These are phyloP conservation scores for Suillus weaverae DNA, from an alignment of 768 basidiomycete genomes.

Conservation along the genomic window DNA sequence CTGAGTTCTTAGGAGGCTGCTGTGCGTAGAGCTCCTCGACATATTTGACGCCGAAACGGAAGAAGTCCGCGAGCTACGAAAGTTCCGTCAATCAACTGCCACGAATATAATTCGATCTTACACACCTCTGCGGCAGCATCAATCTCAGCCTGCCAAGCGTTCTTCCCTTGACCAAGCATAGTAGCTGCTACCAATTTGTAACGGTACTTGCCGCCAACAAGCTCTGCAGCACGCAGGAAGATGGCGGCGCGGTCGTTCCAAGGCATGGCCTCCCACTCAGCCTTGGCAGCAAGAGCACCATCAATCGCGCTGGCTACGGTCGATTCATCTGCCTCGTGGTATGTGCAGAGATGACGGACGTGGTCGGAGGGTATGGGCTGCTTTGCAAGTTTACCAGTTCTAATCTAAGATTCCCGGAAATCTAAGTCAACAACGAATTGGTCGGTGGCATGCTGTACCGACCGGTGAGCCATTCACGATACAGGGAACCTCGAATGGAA, in stretches of 20 bases:
- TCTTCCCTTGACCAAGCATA: conserved; percentile 98
- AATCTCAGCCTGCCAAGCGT: conserved; percentile 99
- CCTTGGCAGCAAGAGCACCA: conserved; percentile 83
- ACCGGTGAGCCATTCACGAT: conserved; percentile 89
- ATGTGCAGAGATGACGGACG: conserved; percentile 74
- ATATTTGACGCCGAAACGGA: conserved; percentile 95
- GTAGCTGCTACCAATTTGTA: conserved; percentile 95
- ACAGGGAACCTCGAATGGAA: conserved; percentile 92
- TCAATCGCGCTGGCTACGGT: conserved; percentile 80
- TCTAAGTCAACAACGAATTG: conserved; percentile 4
- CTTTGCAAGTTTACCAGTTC: conserved; percentile 73
- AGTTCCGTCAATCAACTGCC: conserved; percentile 12
- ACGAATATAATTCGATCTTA: conserved; percentile 4
- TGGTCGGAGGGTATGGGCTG: conserved; percentile 90
- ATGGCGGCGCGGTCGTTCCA: conserved; percentile 98
- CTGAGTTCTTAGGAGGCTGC: conserved; percentile 84
- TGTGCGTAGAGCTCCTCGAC: conserved; percentile 92
- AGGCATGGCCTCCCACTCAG: conserved; percentile 89
- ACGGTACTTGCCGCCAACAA: conserved; percentile 93
- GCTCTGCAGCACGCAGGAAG: conserved; percentile 97
- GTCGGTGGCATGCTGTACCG: conserved; percentile 23
- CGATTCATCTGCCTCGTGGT: conserved; percentile 84
- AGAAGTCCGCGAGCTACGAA: conserved; percentile 80
- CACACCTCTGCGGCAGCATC: conserved; percentile 96
- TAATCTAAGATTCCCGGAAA: conserved; percentile 50